These are phyloP conservation scores for Nevesoporus exiguus DNA, from an alignment of 768 basidiomycete species.

Conservation along the genomic window DNA sequence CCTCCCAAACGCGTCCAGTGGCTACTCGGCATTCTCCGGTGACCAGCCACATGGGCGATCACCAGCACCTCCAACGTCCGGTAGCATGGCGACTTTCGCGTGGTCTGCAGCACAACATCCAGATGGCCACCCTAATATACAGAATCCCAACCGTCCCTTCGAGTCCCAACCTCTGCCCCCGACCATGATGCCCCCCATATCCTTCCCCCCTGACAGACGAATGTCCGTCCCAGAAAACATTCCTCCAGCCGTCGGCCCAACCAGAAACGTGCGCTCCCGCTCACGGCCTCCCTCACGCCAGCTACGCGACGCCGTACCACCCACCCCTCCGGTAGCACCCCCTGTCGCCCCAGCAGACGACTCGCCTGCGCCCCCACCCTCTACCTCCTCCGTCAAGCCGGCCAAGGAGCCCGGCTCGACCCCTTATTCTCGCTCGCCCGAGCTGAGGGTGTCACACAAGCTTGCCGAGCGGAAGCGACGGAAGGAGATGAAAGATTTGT, in stretches of 20 bases:
- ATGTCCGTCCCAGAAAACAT: conserved; percentile 71
- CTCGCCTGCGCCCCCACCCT: conserved; percentile 34
- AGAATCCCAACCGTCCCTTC: conserved; percentile 42
- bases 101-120: conserved; percentile 56
- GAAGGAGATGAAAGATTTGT: conserved; percentile 99
- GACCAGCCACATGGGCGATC: conserved; percentile 64
- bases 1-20: conserved; percentile 58
- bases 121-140: conserved; percentile 44
- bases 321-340: conserved; percentile 35
- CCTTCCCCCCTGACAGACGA: conserved; percentile 62
- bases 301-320: conserved; percentile 40
- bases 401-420: conserved; percentile 54
- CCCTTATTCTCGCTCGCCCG: conserved; percentile 94
- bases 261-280: conserved; percentile 57
- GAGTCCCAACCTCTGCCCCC: conserved; percentile 46
- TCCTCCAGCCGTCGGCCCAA: conserved; percentile 41
- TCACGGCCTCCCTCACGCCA: conserved; percentile 73
- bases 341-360: conserved; percentile 42
- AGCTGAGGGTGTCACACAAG: conserved; percentile 93
- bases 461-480: conserved; percentile 94
- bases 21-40: conserved; percentile 55
- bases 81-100: conserved; percentile 66
- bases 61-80: conserved; percentile 53
- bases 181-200: conserved; percentile 55
- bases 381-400: conserved; percentile 34